Conservation (phyloP, 1,284 basidiomycete species). For the Trametes polyzona region DNA sequence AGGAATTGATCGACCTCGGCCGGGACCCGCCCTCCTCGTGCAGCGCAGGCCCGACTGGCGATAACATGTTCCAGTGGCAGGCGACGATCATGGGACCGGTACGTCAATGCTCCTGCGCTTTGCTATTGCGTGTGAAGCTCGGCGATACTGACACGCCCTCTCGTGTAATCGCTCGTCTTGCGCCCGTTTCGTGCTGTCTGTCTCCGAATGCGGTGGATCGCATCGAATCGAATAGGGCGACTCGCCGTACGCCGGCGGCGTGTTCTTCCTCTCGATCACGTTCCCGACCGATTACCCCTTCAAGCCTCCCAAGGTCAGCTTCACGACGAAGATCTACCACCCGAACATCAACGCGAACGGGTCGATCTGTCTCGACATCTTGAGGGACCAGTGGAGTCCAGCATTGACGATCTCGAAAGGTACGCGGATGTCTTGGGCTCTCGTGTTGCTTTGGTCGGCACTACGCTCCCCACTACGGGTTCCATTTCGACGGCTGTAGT, state of each 20-base stretch:
- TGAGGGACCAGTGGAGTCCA: conserved; percentile 98
- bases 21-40: conserved; percentile 97
- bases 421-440: conserved; percentile 39
- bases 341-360: conserved; percentile 98
- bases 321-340: conserved; percentile 98
- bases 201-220: not conserved
- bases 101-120: conserved; percentile 40
- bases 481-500: not conserved
- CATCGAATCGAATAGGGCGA: conserved; percentile 70
- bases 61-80: conserved; percentile 98
- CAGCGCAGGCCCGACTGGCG: conserved; percentile 94
- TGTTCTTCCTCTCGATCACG: conserved; percentile 94
- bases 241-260: conserved; percentile 94
- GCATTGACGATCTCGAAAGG: conserved; percentile 99
- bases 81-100: conserved; percentile 98
- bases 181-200: conserved; percentile 1
- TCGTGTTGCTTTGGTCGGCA: not conserved
- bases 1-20: conserved; percentile 98
- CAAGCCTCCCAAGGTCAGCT: conserved; percentile 99
- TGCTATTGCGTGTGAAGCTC: conserved; percentile 26
- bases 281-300: conserved; percentile 98
- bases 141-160: conserved; percentile 16
- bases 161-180: conserved; percentile 23
- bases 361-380: conserved; percentile 97
- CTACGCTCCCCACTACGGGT: not conserved